Evolutionary conservation across 805 yeast species (phyloP).

Genomic region (Suhomyces sp.): DNA sequence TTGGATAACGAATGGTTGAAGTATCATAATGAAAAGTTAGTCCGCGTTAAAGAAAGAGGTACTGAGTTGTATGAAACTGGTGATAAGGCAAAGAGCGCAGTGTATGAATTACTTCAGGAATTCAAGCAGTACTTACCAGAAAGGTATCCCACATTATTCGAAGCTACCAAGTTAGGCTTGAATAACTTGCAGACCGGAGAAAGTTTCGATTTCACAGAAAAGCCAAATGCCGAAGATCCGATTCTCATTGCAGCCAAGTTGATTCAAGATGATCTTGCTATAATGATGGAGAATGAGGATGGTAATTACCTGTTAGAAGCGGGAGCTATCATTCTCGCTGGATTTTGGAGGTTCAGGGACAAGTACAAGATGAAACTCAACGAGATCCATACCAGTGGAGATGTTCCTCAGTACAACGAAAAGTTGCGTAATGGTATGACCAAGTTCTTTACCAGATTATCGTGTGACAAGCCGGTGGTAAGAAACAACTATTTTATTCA

Average conservation of each 20-base stretch:
- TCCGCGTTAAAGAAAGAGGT: constrained; percentile 48
- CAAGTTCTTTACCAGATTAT: constrained; percentile 56
- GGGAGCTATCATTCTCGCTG: constrained; percentile 65
- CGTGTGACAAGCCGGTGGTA: constrained; percentile 63
- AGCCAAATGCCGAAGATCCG: constrained; percentile 49
- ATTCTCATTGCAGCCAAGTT: constrained; percentile 56
- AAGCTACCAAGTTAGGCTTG: constrained; percentile 45
- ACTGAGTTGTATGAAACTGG: constrained; percentile 50
- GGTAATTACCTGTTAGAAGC: constrained; percentile 59
- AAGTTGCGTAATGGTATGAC: constrained; percentile 65
- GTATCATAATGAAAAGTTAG: constrained; percentile 52
- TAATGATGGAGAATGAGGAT: constrained; percentile 59
- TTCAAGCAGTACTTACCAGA: constrained; percentile 52
- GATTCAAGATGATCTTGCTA: constrained; percentile 66
- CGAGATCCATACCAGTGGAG: constrained; percentile 63
- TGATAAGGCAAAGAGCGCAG: constrained; percentile 52
- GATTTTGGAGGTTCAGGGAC: constrained; percentile 67
- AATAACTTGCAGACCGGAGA: constrained; percentile 57
- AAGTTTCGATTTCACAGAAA: constrained; percentile 31
- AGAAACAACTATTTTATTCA: constrained; percentile 67
- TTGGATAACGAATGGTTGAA: constrained; percentile 64
- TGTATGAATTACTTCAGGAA: constrained; percentile 55
- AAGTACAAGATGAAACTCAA: constrained; percentile 55
- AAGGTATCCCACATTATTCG: constrained; percentile 58
- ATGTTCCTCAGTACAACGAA: constrained; percentile 63